These are phyloP conservation scores for Suillus sp. DNA, from an alignment of 768 basidiomycete species.

Conservation along the genomic window DNA sequence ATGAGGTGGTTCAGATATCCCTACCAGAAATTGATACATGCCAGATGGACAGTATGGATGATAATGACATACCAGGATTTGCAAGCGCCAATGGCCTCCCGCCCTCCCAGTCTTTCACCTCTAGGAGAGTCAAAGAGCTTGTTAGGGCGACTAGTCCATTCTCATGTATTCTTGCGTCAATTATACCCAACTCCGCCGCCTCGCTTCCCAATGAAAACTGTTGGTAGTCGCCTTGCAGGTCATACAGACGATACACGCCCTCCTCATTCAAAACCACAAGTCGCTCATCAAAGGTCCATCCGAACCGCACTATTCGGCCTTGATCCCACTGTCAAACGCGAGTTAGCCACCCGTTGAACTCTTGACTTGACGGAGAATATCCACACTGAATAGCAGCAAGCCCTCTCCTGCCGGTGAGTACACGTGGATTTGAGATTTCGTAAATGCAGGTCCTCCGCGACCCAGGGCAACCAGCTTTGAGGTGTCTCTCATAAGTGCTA, in stretches of 20 bases:
- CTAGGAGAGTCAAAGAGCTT: constrained; percentile 70
- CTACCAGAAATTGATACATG: constrained; percentile 37
- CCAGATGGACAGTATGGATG: not conserved
- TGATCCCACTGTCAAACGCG: constrained; percentile 81
- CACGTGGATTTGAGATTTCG: constrained; percentile 83
- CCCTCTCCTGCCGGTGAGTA: constrained; percentile 85
- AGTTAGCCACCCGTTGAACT: constrained; percentile 15
- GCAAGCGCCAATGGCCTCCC: constrained; percentile 71
- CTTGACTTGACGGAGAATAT: constrained; percentile 34
- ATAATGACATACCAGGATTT: constrained; percentile 61
- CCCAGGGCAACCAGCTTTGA: constrained; percentile 77
- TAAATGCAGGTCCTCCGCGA: constrained; percentile 52
- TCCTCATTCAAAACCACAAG: constrained; percentile 90
- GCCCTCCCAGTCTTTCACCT: constrained; percentile 90
- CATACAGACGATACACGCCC: constrained; percentile 88
- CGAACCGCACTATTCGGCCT: constrained; percentile 76
- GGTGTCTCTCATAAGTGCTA: constrained; percentile 87
- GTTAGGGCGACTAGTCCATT: constrained; percentile 87
- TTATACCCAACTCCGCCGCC: constrained; percentile 77
- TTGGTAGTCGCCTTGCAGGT: constrained; percentile 81
- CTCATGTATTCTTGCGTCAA: constrained; percentile 86
- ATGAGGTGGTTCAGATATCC: constrained; percentile 73
- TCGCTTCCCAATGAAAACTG: constrained; percentile 86
- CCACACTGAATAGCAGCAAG: constrained; percentile 70
- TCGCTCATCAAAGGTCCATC: constrained; percentile 82